Percentiles rank a stretch among this genome's conserved stretches.
phyloP scores from a whole-genome alignment of 139 green algal species.

The Microglena sp. region DNA sequence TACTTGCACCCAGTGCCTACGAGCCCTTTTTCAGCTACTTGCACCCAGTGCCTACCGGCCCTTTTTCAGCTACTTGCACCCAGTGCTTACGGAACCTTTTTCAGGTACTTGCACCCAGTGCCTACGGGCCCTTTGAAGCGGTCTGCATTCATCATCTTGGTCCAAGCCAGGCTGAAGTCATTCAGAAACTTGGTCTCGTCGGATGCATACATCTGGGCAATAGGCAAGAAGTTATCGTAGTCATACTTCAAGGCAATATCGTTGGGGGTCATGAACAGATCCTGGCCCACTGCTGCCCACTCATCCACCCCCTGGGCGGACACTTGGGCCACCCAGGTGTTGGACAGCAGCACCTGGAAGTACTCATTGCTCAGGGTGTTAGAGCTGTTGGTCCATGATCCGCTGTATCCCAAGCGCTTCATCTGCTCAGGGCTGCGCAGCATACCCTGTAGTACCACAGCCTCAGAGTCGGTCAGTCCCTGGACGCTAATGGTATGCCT shows the following conservation, averaged over 20 bases:
- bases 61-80: too few species aligned
- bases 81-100: too few species aligned
- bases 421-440: constrained; percentile 10
- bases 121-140: constrained; percentile 6
- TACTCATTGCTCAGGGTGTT: constrained; percentile 17
- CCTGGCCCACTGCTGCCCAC: constrained; percentile 11
- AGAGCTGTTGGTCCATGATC: too few species aligned
- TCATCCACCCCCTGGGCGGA: constrained; percentile 2
- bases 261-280: constrained; percentile 10
- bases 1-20: too few species aligned
- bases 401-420: constrained; percentile 21
- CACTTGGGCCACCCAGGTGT: constrained; percentile 4
- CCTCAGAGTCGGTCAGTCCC: too few species aligned
- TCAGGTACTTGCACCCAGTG: not conserved
- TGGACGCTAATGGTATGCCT: too few species aligned
- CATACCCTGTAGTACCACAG: too few species aligned
- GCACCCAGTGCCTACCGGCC: too few species aligned
- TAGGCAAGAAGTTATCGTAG: not conserved
- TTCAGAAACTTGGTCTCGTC: constrained; percentile 18
- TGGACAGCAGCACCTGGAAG: constrained; percentile 24
- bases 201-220: constrained; percentile 19
- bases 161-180: constrained; percentile 23
- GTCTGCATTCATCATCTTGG: constrained; percentile 34
- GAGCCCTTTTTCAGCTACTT: too few species aligned
- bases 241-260: constrained; percentile 17